Conservation (phyloP, 2,329 filamentous ascomycete species). For the Alternaria dauci region DNA sequence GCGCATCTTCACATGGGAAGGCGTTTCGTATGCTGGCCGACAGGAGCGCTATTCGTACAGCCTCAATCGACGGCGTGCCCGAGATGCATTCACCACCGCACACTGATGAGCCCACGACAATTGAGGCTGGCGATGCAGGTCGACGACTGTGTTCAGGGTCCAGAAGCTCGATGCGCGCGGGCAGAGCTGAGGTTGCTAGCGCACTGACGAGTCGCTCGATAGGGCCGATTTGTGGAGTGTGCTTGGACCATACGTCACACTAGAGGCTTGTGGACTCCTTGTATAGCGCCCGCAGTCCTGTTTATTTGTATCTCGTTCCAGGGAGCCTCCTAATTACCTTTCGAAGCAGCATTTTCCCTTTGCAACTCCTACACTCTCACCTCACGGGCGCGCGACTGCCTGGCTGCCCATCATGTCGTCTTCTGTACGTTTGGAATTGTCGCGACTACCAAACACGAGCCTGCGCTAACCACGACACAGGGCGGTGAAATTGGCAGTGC, state of each 20-base stretch:
- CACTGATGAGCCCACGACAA: slow-evolving; percentile 2
- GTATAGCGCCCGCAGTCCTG: slow-evolving; percentile 27
- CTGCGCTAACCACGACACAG: slow-evolving; percentile 20
- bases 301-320: slow-evolving; percentile 27
- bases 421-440: slow-evolving; percentile 19
- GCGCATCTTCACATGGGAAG: slow-evolving; percentile 16
- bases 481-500: slow-evolving; percentile 35
- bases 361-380: slow-evolving; percentile 4
- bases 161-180: slow-evolving; percentile 18
- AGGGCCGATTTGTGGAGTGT: slow-evolving; percentile 26
- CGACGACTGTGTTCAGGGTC: slow-evolving; percentile 17
- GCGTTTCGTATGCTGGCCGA: slow-evolving; percentile 4
- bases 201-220: slow-evolving; percentile 8
- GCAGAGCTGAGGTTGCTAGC: slow-evolving; percentile 16
- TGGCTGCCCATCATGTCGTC: slow-evolving; percentile 33
- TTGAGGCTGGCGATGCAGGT: slow-evolving; percentile 26
- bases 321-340: slow-evolving; percentile 16
- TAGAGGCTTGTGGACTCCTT: slow-evolving; percentile 21
- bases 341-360: slow-evolving; percentile 13
- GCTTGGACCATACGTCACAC: slow-evolving; percentile 29
- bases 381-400: slow-evolving; percentile 17
- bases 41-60: slow-evolving; percentile 3
- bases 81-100: slow-evolving; percentile 14
- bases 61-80: slow-evolving; percentile 17
- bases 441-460: neutral